Evolutionary conservation across 371 early-diverging fungal species (phyloP).

Genomic region (Mortierella sp.): DNA sequence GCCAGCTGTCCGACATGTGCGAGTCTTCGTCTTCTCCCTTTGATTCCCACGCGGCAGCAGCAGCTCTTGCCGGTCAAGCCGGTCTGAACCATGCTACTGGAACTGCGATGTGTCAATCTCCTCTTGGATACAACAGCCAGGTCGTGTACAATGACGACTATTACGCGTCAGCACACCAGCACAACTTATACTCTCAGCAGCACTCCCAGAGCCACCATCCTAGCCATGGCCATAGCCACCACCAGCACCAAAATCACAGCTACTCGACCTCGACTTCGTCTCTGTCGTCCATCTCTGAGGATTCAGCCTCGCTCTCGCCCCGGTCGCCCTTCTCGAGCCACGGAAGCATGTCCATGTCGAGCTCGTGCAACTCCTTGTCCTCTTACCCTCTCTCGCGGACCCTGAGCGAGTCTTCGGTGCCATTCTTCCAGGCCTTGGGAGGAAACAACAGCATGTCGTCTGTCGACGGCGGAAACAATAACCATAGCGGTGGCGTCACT

Average conservation of each 20-base stretch:
- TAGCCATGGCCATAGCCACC: slow-evolving; percentile 20
- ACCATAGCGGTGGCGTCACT: neutral
- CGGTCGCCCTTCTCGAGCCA: slow-evolving; percentile 47
- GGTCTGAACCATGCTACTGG: slow-evolving; percentile 48
- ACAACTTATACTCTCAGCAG: slow-evolving; percentile 50
- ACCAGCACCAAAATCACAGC: slow-evolving; percentile 31
- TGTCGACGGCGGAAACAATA: slow-evolving; percentile 3
- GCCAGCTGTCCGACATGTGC: slow-evolving; percentile 50
- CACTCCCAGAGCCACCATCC: slow-evolving; percentile 36
- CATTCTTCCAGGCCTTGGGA: slow-evolving; percentile 25
- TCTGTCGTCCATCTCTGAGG: slow-evolving; percentile 14
- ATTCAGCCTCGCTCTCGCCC: slow-evolving; percentile 30
- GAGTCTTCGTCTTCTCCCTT: slow-evolving; percentile 27
- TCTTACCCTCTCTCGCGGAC: slow-evolving; percentile 48
- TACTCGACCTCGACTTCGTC: slow-evolving; percentile 51
- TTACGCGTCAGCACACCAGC: slow-evolving; percentile 46
- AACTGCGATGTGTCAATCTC: slow-evolving; percentile 27
- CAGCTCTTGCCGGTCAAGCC: slow-evolving; percentile 23
- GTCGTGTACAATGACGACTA: slow-evolving; percentile 48
- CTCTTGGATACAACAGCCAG: slow-evolving; percentile 40
- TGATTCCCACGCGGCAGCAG: slow-evolving; percentile 7
- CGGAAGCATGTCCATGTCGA: slow-evolving; percentile 30
- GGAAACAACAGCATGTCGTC: slow-evolving; percentile 12
- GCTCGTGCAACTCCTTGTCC: slow-evolving; percentile 33
- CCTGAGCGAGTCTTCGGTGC: slow-evolving; percentile 51